Evolutionary conservation across 2,329 filamentous ascomycete genomes (phyloP).

Genomic region (Aspergillus alliaceus): DNA sequence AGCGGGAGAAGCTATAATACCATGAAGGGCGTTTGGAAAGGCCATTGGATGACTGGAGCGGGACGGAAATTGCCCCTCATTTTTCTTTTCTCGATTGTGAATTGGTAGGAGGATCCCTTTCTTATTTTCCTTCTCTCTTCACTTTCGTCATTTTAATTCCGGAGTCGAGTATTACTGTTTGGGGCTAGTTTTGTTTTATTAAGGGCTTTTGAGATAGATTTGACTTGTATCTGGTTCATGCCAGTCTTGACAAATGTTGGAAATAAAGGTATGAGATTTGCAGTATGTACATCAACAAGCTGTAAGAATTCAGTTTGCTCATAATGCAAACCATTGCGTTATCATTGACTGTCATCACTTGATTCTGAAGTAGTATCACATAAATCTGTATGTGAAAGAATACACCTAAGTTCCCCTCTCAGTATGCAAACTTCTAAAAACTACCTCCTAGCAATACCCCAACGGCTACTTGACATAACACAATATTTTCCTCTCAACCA

Average conservation of each 20-base stretch:
- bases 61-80: not conserved
- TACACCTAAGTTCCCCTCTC: too few species aligned
- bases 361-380: too few species aligned
- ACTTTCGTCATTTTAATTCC: not conserved
- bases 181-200: not conserved
- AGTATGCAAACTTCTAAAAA: too few species aligned
- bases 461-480: too few species aligned
- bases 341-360: too few species aligned
- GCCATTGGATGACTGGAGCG: not conserved
- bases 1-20: constrained; percentile 1
- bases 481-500: too few species aligned
- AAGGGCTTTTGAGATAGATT: not conserved
- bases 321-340: too few species aligned
- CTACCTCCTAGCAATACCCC: too few species aligned
- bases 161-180: not conserved
- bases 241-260: not conserved
- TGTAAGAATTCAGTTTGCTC: not conserved
- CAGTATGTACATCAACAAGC: not conserved
- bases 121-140: not conserved
- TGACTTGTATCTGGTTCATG: not conserved
- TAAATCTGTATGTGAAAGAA: too few species aligned
- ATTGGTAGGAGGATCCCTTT: not conserved
- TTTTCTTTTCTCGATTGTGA: not conserved
- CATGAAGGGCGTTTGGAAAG: constrained; percentile 2
- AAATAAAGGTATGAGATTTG: not conserved